Evolutionary conservation across 495 filamentous ascomycete species (phyloP).

Genomic region (Penicillium diatomitis): DNA sequence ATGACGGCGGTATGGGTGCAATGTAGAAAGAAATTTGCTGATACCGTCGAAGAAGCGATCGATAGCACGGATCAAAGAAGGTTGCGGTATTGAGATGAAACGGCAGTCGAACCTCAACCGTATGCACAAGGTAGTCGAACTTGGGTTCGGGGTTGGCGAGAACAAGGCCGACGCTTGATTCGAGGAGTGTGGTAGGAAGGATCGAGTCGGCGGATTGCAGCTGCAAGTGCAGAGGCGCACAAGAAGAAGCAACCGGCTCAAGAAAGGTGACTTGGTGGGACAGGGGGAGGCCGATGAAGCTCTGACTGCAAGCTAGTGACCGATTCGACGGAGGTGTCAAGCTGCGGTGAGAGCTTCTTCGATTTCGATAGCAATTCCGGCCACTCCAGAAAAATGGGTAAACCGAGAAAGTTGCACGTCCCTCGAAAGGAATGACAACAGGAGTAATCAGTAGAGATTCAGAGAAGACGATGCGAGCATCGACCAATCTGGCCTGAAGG

Average conservation of each 20-base stretch:
- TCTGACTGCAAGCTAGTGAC: not conserved
- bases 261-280: not conserved
- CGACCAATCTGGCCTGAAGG: slow-evolving; percentile 28
- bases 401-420: slow-evolving; percentile 14
- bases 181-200: slow-evolving; percentile 21
- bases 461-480: slow-evolving; percentile 22
- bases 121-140: slow-evolving; percentile 1
- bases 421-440: slow-evolving; percentile 35
- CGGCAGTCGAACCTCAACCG: slow-evolving; percentile 12
- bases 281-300: slow-evolving; percentile 5
- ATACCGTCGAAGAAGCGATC: slow-evolving; percentile 9
- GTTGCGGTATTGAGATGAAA: slow-evolving; percentile 1
- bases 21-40: slow-evolving; percentile 17
- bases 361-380: slow-evolving; percentile 2
- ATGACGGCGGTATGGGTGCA: slow-evolving; percentile 19
- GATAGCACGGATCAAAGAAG: not conserved
- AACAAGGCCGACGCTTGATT: slow-evolving; percentile 21
- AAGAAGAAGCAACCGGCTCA: slow-evolving; percentile 3
- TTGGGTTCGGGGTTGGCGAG: slow-evolving; percentile 1
- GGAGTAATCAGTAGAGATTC: slow-evolving; percentile 13
- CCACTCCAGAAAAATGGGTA: slow-evolving; percentile 6
- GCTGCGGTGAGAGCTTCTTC: slow-evolving; percentile 5
- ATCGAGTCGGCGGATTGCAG: slow-evolving; percentile 30
- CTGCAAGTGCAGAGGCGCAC: slow-evolving; percentile 11
- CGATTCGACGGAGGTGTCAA: slow-evolving; percentile 2